These are phyloP conservation scores for Tephrocybe sp. DNA, from an alignment of 768 basidiomycete genomes.

Conservation along the genomic window DNA sequence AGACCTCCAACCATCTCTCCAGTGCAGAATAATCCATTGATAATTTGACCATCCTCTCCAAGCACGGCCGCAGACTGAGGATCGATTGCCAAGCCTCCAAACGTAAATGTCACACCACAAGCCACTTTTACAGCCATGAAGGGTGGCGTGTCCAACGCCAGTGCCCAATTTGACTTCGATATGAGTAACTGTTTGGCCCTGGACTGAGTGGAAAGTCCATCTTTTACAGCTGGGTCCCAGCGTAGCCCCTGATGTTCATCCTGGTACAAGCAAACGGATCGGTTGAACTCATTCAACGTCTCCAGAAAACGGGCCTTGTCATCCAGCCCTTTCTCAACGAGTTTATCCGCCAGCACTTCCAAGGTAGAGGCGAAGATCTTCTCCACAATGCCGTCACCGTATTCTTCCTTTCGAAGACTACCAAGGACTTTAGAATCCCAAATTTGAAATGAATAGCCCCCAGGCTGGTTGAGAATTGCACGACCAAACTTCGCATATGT, in stretches of 20 bases:
- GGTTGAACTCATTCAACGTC: conserved; percentile 51
- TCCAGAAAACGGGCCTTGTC: conserved; percentile 37
- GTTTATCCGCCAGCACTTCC: conserved; percentile 46
- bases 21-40: conserved; percentile 58
- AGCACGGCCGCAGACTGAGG: conserved; percentile 51
- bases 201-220: conserved; percentile 54
- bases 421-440: conserved; percentile 48
- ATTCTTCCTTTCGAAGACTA: conserved; percentile 60
- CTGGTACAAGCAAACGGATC: conserved; percentile 37
- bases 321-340: conserved; percentile 43
- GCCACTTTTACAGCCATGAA: conserved; percentile 67
- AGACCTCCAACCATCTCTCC: conserved; percentile 70
- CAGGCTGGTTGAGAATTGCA: conserved; percentile 56
- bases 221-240: conserved; percentile 69
- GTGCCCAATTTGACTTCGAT: conserved; percentile 71
- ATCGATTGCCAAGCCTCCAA: conserved; percentile 64
- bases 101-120: conserved; percentile 73
- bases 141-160: conserved; percentile 47
- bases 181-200: conserved; percentile 28
- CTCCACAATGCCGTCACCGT: conserved; percentile 58
- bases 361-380: conserved; percentile 46
- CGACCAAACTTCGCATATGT: conserved; percentile 70
- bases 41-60: conserved; percentile 36
- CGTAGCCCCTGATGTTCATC: conserved; percentile 27
- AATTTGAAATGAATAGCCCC: conserved; percentile 61